A percentile compares a stretch with the other conserved stretches of the same genome.
Evolutionary conservation across 73 alveolate species (phyloP).

Genomic region (Tetrahymena malaccensis): DNA sequence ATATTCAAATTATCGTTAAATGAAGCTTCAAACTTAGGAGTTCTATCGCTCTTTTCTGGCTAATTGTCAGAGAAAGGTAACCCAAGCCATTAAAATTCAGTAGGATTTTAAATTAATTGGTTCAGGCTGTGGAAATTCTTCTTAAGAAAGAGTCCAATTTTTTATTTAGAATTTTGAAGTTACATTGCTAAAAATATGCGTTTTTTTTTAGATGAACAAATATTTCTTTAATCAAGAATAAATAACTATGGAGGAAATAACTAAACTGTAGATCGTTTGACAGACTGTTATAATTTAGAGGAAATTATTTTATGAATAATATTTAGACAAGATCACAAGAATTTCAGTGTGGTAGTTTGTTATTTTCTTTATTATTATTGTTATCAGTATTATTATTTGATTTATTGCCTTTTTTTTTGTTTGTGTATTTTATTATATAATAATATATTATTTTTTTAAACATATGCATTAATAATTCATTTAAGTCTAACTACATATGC

Average conservation of each 20-base stretch:
- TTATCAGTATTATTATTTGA: background rate
- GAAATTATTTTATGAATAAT: background rate
- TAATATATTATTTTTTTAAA: no score
- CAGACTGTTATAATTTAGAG: background rate
- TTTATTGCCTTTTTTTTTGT: background rate
- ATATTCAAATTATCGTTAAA: background rate
- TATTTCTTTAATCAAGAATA: no score
- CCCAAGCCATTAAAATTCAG: background rate
- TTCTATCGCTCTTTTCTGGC: background rate
- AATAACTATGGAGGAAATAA: background rate
- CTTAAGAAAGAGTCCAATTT: background rate
- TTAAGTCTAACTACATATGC: no score
- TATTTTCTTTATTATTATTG: background rate
- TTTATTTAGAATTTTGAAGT: background rate
- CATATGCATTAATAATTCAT: background rate
- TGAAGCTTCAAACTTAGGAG: background rate
- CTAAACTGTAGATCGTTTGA: background rate
- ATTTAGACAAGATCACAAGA: background rate
- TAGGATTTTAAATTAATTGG: background rate
- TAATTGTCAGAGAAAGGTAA: background rate
- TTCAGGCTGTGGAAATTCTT: background rate
- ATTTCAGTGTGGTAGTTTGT: background rate
- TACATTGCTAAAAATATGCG: background rate
- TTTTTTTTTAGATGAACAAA: no score
- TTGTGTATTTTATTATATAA: background rate